Evolutionary conservation across 1,139 yeast species (phyloP).

Genomic region (Ogataea hybrid): DNA sequence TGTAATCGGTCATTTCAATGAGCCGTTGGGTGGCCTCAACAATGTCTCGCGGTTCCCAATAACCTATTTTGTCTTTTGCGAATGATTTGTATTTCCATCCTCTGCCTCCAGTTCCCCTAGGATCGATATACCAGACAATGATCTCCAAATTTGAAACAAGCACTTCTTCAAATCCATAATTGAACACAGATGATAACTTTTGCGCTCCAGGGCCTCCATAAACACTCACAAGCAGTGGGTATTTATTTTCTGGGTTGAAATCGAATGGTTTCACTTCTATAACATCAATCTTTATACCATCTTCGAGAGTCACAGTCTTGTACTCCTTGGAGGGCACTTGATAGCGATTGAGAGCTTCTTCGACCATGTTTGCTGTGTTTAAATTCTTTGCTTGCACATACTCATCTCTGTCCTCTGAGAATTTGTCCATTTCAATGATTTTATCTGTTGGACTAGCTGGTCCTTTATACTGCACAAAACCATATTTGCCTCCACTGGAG

Average conservation of each 20-base stretch:
- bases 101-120: conserved; percentile 90
- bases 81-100: conserved; percentile 75
- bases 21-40: conserved; percentile 63
- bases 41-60: conserved; percentile 86
- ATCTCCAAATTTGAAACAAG: conserved; percentile 68
- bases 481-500: conserved; percentile 56
- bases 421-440: conserved; percentile 44
- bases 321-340: conserved; percentile 57
- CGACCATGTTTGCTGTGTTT: conserved; percentile 35
- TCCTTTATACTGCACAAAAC: conserved; percentile 54
- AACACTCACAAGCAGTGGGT: conserved; percentile 79
- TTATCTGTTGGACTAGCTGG: conserved; percentile 69
- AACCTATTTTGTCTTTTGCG: conserved; percentile 72
- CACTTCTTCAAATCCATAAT: conserved; percentile 65
- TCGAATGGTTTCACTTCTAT: conserved; percentile 74
- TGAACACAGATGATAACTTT: conserved; percentile 53
- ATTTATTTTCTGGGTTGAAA: conserved; percentile 56
- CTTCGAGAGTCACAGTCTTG: conserved; percentile 36
- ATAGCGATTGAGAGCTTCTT: conserved; percentile 33
- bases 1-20: conserved; percentile 49
- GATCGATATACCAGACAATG: conserved; percentile 81
- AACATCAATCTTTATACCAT: conserved; percentile 52
- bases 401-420: conserved; percentile 31
- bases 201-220: conserved; percentile 98
- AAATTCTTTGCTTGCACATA: conserved; percentile 31